Percentiles rank a stretch among this genome's conserved stretches.
Evolutionary conservation across 441 rosid genomes (phyloP).

Genomic region (Bruguiera hainesii): DNA sequence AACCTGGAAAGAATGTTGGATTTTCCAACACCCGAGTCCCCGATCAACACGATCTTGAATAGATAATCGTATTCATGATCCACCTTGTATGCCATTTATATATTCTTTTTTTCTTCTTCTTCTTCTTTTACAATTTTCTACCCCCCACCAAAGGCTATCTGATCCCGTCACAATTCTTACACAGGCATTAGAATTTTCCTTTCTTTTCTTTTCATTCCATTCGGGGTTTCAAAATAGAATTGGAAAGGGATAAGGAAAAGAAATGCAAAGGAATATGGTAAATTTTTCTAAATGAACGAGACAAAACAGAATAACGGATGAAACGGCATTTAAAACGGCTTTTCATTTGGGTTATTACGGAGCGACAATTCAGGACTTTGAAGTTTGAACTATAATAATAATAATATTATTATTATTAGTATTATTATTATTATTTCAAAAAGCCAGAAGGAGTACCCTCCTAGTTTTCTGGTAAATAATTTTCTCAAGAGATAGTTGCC

Average conservation of each 20-base stretch:
- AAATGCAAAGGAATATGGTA: not conserved
- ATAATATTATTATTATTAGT: no score
- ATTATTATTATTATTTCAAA: no score
- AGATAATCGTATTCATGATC: constrained; percentile 91
- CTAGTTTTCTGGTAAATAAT: no score
- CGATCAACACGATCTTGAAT: constrained; percentile 91
- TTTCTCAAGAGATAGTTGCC: no score
- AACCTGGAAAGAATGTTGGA: constrained; percentile 89
- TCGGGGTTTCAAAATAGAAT: not conserved
- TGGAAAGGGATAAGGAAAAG: not conserved
- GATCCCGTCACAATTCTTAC: constrained; percentile 5
- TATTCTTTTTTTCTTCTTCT: not conserved
- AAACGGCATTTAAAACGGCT: constrained; percentile 35
- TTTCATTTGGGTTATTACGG: constrained; percentile 26
- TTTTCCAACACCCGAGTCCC: constrained; percentile 97
- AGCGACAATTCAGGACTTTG: constrained; percentile 21
- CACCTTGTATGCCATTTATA: constrained; percentile 57
- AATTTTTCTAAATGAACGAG: not conserved
- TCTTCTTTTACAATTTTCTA: not conserved
- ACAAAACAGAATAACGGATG: constrained; percentile 30
- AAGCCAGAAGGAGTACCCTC: no score
- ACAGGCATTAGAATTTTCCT: not conserved
- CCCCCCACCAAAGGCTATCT: not conserved
- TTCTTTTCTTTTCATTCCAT: not conserved
- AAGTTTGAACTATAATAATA: not conserved